Base-by-base conservation (phyloP, 2,329 filamentous ascomycete species). In the Magnaporthiopsis rhizophila region DNA sequence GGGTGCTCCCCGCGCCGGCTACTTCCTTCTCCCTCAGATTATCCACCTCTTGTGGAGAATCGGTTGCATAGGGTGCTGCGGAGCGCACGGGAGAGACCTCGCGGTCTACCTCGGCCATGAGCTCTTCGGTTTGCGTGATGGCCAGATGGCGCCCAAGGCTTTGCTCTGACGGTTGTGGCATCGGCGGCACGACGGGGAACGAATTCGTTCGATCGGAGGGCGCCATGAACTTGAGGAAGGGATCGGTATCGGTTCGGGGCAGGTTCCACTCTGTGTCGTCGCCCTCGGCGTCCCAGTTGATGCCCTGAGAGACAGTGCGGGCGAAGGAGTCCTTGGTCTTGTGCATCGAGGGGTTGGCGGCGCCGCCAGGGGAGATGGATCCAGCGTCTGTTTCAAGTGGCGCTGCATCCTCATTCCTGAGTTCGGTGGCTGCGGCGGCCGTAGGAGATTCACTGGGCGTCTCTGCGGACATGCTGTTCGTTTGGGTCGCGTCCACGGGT, bases 321-420 rank as follows among this genome's bases (percentile, higher is more conserved):
- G 85, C 80, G 73, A 89, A 89, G 0, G 86, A 89, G 71, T 83
- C 80, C 61, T 81, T 85, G 72, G 85, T 88, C 12, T 80, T 73
- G 71, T 88, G 86, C 67, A 86, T 85, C 32, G 79, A 63, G 4
- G 34, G 8, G 12, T 28, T 63, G 28, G 57, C 77, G 24, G 74
- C 70, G 26, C 76, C 74, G 50, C 61, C 66, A 11, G 70, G 65
- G 24, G 68, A 59, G 9, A 63, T 5, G 28, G 28, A 65, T 15
- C 66, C 58, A n/a, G 24, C 36, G 50, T 67, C 66, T 12, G 34
- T 26, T 8, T 26, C 45, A 21, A 11, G 45, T 62, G 21, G 4
- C 38, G 61, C 50, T n/a, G 38, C 18, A 13, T 62, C 61, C 21
- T 62, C 50, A 18, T 58, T 28, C 34, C 26, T 7, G 34, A 24